phyloP scores from a whole-genome alignment of 805 yeast genomes.

The Ogataea henricii region DNA sequence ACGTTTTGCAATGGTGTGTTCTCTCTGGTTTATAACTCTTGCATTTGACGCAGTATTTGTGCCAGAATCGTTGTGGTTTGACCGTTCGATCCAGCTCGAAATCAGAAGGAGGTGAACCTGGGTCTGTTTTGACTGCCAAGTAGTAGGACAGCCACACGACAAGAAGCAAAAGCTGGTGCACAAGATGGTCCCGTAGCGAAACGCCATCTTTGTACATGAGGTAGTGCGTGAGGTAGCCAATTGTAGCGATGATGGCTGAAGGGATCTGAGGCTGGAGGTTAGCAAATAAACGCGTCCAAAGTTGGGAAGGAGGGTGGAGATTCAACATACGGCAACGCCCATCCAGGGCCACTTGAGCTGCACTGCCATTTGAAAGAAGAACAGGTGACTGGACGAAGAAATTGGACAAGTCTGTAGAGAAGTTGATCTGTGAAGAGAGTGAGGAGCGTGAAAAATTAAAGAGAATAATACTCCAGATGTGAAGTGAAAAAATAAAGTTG shows the following conservation, averaged over 20 bases:
- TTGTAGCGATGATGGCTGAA: conserved; percentile 10
- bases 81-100: conserved; percentile 37
- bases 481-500: neutral
- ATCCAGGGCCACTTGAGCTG: conserved; percentile 24
- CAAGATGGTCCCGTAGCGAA: conserved; percentile 2
- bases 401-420: neutral
- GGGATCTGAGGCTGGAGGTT: conserved; percentile 15
- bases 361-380: conserved; percentile 18
- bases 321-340: conserved; percentile 25
- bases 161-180: conserved; percentile 73
- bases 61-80: conserved; percentile 44
- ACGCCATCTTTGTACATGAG: conserved; percentile 11
- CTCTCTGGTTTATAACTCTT: conserved; percentile 75
- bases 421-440: neutral
- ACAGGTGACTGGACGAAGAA: neutral
- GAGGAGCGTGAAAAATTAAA: neutral
- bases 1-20: conserved; percentile 81
- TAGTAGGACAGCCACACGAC: conserved; percentile 76
- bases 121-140: conserved; percentile 62
- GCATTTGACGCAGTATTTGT: conserved; percentile 74
- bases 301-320: neutral
- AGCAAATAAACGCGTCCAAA: neutral
- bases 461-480: too few relatives aligned
- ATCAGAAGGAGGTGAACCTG: conserved; percentile 66
- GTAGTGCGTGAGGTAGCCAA: conserved; percentile 13